Conservation (phyloP, 2,329 filamentous ascomycete species). For the Malbranchea zuffiana region DNA sequence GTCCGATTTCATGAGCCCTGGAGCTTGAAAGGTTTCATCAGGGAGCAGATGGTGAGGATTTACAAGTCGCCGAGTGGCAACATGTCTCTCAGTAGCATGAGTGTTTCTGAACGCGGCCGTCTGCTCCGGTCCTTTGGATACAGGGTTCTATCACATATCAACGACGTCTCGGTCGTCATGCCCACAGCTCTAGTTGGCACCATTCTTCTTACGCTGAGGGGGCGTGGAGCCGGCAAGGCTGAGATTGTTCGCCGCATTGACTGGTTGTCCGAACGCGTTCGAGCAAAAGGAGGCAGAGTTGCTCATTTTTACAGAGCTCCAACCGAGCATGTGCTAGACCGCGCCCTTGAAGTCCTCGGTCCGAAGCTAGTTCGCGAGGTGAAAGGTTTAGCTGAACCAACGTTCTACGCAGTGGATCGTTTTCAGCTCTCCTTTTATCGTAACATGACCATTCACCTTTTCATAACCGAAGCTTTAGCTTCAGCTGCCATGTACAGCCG, state of each 20-base stretch:
- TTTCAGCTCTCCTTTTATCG: constrained; percentile 98
- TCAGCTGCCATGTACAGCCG: constrained; percentile 81
- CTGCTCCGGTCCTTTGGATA: constrained; percentile 81
- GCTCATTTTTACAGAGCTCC: constrained; percentile 81
- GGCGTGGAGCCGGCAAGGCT: constrained; percentile 76
- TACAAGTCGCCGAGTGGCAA: constrained; percentile 32
- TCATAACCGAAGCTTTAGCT: constrained; percentile 85
- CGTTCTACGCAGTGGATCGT: constrained; percentile 86
- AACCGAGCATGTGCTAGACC: constrained; percentile 71
- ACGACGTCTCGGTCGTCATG: constrained; percentile 94
- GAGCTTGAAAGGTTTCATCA: constrained; percentile 74
- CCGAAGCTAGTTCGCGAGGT: constrained; percentile 76
- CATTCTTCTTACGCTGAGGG: constrained; percentile 78
- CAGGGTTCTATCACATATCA: constrained; percentile 86
- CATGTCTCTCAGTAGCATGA: constrained; percentile 30
- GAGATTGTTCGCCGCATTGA: constrained; percentile 80
- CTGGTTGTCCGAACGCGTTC: constrained; percentile 75
- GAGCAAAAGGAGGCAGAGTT: constrained; percentile 78
- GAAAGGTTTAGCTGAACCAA: constrained; percentile 72
- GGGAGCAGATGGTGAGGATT: constrained; percentile 57
- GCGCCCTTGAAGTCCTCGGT: constrained; percentile 82
- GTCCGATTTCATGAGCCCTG: constrained; percentile 94
- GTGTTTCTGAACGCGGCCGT: constrained; percentile 51
- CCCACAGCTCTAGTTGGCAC: constrained; percentile 93
- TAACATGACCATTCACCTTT: constrained; percentile 98